Evolutionary conservation across 1,284 basidiomycete species (phyloP), one percentile per base, ranked within the genome.

Genomic region (Hypsizygus ulmarius): DNA sequence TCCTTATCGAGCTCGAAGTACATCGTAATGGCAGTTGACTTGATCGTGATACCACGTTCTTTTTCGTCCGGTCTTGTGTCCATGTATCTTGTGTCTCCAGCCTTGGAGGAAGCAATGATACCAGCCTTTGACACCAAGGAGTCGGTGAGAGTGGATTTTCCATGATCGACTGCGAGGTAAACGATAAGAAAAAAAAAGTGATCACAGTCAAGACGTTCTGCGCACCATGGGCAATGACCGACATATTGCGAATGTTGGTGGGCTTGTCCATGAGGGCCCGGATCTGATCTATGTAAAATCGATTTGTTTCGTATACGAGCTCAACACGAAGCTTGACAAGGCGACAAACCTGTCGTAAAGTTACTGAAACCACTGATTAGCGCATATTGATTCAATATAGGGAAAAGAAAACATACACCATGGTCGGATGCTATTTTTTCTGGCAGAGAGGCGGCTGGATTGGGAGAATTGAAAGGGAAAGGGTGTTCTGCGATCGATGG

Each of bases 31-130:
- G 95, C 96, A 39, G 96, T 99, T 38, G 96, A 98, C 78, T 99
- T 99, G 79, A 99, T 99, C 51, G 96, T 99, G 66, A 99, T 99
- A 82, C 96, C 96, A 77, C 96, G 94, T 72, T 98, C 96, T 71
- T 97, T 98, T 78, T 99, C 96, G 69, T 98, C 96, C 36, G 90
- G 84, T 79, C 95, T 77, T 61, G 96, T 98, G 73, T 99, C 95
- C 58, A 92, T 98, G 71, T 95, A 97, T 61, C 95, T 92, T 81
- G 90, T 82, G 58, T 97, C 94, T 71, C 94, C 95, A 57, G 95
- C 93, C 73, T 96, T 97, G 66, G 92, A 76, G 50, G 78, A 75
- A 61, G 96, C 95, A 65, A 98, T 97, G 70, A 99, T 99, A 87
- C 96, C 96, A 58, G 96, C 96, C 79, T 98, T 98, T 60, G 95